These are phyloP conservation scores for Aureobasidium sp. DNA, from an alignment of 2,329 filamentous ascomycete genomes.

Conservation along the genomic window DNA sequence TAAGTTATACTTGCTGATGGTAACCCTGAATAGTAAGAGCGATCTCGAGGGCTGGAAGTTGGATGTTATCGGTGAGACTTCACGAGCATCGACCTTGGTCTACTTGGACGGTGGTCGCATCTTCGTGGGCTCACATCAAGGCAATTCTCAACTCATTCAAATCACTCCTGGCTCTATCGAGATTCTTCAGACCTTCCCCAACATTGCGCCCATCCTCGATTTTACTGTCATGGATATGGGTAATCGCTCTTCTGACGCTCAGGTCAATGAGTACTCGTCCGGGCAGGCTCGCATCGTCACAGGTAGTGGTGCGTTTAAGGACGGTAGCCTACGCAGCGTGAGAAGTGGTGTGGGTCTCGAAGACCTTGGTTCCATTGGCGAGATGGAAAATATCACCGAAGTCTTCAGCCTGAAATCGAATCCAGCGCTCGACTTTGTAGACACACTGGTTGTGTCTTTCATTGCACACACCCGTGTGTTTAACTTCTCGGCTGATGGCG, in stretches of 20 bases:
- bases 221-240: conserved; percentile 97
- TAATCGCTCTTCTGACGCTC: conserved; percentile 66
- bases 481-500: conserved; percentile 61
- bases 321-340: conserved; percentile 82
- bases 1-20: conserved; percentile 71
- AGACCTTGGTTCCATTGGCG: conserved; percentile 71
- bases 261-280: conserved; percentile 85
- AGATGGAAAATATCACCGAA: conserved; percentile 46
- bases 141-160: conserved; percentile 76
- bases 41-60: conserved; percentile 68
- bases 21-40: conserved; percentile 55
- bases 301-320: conserved; percentile 80
- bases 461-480: conserved; percentile 79
- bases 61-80: conserved; percentile 57
- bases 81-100: conserved; percentile 68
- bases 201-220: conserved; percentile 86
- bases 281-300: conserved; percentile 91
- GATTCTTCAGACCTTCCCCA: conserved; percentile 66
- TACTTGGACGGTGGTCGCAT: conserved; percentile 66
- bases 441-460: conserved; percentile 73
- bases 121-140: conserved; percentile 87
- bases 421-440: conserved; percentile 41
- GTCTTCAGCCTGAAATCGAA: conserved; percentile 53
- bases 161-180: conserved; percentile 54
- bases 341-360: conserved; percentile 90